Evolutionary conservation across 106 monocot genomes (phyloP).

Genomic region (Acorus calamus): DNA sequence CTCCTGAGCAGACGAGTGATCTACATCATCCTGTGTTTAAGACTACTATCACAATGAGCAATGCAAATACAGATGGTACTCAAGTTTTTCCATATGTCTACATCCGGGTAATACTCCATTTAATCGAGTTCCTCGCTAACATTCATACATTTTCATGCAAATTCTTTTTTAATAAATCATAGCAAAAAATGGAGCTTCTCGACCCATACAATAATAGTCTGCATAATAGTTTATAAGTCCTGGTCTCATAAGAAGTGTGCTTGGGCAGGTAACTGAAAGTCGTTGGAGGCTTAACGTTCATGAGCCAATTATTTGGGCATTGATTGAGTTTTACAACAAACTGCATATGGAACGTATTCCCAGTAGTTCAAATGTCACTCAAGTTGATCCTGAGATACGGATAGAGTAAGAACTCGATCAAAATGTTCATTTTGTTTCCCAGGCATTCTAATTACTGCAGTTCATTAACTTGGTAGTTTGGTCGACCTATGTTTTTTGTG

Average conservation of each 20-base stretch:
- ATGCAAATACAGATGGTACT: constrained; percentile 67
- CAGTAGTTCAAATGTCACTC: constrained; percentile 45
- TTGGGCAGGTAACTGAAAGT: constrained; percentile 65
- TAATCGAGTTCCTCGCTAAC: too few species aligned
- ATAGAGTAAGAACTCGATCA: constrained; percentile 57
- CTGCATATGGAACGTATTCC: constrained; percentile 49
- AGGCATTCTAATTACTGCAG: too few species aligned
- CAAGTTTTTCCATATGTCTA: constrained; percentile 83
- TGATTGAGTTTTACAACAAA: constrained; percentile 76
- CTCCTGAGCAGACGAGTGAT: constrained; percentile 55
- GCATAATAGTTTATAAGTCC: too few species aligned
- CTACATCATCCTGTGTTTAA: constrained; percentile 76
- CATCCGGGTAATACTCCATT: constrained; percentile 54
- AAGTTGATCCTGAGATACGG: constrained; percentile 92
- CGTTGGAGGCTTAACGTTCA: constrained; percentile 85
- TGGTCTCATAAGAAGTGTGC: too few species aligned
- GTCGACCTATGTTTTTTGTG: too few species aligned
- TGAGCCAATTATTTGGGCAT: constrained; percentile 95
- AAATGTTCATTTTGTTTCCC: not conserved
- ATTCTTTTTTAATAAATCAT: too few species aligned
- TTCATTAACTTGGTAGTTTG: too few species aligned
- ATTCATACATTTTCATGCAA: too few species aligned
- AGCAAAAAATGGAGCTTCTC: too few species aligned
- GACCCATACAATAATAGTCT: too few species aligned
- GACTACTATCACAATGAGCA: constrained; percentile 67